Evolutionary conservation across 148 eudicot species (phyloP).

Genomic region (Chenopodium suecicum): DNA sequence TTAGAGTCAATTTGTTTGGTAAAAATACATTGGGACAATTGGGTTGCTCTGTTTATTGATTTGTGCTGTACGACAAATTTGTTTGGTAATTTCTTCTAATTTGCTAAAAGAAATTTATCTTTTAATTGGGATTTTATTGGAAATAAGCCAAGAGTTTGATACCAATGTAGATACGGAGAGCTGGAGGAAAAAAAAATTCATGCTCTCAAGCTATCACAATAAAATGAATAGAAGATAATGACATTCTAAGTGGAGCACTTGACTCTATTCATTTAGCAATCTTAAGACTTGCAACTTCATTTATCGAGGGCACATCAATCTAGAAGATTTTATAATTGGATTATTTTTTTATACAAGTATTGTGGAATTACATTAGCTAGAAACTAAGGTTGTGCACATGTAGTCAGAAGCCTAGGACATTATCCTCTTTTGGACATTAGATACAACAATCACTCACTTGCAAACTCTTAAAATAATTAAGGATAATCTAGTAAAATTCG

Average conservation of each 20-base stretch:
- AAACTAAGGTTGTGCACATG: neutral
- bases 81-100: too few relatives aligned
- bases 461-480: too few relatives aligned
- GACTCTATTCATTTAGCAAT: neutral
- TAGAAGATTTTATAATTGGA: neutral
- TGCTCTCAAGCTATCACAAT: neutral
- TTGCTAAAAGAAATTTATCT: too few relatives aligned
- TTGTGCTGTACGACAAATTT: too few relatives aligned
- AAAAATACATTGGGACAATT: too few relatives aligned
- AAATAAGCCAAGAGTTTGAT: neutral
- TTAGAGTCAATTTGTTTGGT: too few relatives aligned
- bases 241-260: neutral
- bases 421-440: neutral
- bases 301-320: neutral
- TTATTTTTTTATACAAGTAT: neutral
- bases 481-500: too few relatives aligned
- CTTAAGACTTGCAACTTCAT: neutral
- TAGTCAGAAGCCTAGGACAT: neutral
- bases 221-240: neutral
- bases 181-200: neutral
- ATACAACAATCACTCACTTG: neutral
- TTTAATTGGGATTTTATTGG: too few relatives aligned
- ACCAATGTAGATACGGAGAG: neutral
- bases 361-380: neutral
- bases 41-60: too few relatives aligned